Evolutionary conservation across 305 asterid genomes (phyloP), one percentile per base, ranked within the genome.

Genomic region (Solanum chacoense): DNA sequence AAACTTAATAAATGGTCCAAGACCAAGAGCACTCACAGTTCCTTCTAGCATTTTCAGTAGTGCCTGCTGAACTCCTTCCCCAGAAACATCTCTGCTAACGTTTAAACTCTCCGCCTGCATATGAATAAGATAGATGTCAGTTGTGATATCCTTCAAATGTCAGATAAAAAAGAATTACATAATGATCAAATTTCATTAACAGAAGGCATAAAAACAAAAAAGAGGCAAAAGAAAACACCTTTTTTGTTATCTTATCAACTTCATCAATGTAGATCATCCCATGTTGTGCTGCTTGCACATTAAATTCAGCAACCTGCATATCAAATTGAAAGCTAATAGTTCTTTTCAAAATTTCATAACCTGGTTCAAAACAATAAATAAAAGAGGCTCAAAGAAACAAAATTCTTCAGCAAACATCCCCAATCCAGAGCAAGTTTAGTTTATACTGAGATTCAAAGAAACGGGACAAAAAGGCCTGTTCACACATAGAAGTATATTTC

Each of bases 61-160:
- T 34, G 98, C 98, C 93, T 96, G 98, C 95, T 95, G 98, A 90
- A 96, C 98, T 88, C 98, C 98, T 92, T 96, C 98, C 80, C 98
- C 98, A 45, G 98, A 96, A 90, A 96, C 98, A 91, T 96, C 98
- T 90, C 99, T 93, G 96, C 99, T 95, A 91, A 94, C 93, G 92
- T 95, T 96, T 88, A 94, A 80, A 94, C 97, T 96, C 94, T 96
- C 99, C 35, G 98, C 97, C 99, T 96, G 87, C 59, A 74, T 73
- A 40, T 88, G 78, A 79, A 87, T 36, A 45, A 42, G 35, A 83
- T 42, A 45, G 88, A 38, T 50, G 75, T 79, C 87, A 42, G 42
- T 85, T n/a, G n/a, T 50, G 28, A 88, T 22, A 88, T 26, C 37
- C 65, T 79, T 88, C 75, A 32, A 90, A 35, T 77, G 55, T 24